Percentiles rank a stretch among this genome's conserved stretches.
phyloP scores from a whole-genome alignment of 441 rosid genomes.

The Corymbia calophylla region DNA sequence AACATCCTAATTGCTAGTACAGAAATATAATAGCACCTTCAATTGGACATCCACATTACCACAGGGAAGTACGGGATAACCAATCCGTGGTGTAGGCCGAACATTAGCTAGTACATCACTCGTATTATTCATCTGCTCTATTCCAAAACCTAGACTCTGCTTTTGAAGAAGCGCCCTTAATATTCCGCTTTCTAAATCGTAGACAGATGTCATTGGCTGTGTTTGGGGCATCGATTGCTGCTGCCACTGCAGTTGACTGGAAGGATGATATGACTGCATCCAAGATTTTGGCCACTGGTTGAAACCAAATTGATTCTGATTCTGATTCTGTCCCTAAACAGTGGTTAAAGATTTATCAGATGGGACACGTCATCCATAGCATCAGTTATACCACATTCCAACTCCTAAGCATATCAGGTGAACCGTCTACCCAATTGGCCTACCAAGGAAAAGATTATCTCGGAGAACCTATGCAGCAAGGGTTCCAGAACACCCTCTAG shows the following conservation, averaged over 20 bases:
- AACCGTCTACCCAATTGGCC: neutral
- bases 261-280: conserved; percentile 75
- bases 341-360: conserved; percentile 5
- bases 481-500: neutral
- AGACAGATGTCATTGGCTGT: conserved; percentile 65
- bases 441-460: neutral
- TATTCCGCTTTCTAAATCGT: conserved; percentile 65
- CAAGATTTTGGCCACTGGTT: conserved; percentile 68
- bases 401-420: neutral
- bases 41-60: conserved; percentile 54
- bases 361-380: neutral
- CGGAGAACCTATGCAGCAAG: neutral
- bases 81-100: conserved; percentile 52
- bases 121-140: conserved; percentile 49
- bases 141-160: conserved; percentile 51
- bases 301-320: conserved; percentile 59
- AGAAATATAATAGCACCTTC: conserved; percentile 33
- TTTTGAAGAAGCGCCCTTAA: conserved; percentile 58
- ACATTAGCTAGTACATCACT: conserved; percentile 56
- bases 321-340: conserved; percentile 61
- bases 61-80: conserved; percentile 30
- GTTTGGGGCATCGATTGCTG: conserved; percentile 81
- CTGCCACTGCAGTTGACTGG: conserved; percentile 80
- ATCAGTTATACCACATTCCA: neutral
- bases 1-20: neutral